A percentile compares a stretch with the other conserved stretches of the same genome.
phyloP scores from a whole-genome alignment of 2,329 filamentous ascomycete species.

The Penicillium paneum region DNA sequence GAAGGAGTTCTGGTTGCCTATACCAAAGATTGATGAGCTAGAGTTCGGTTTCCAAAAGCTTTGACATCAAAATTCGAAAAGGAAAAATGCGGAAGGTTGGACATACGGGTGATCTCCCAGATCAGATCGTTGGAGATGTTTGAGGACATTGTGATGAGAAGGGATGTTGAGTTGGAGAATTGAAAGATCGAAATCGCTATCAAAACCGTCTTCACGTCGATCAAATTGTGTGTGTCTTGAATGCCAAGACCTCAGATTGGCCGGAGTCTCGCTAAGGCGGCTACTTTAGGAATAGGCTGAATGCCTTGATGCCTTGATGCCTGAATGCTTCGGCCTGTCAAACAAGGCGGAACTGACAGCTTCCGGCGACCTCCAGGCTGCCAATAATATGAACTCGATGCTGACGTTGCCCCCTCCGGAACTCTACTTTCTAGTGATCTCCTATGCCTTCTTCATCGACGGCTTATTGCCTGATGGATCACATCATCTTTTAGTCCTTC shows the following conservation, averaged over 20 bases:
- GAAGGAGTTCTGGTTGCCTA: slow-evolving; percentile 85
- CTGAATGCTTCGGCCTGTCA: neutral
- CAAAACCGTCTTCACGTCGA: slow-evolving; percentile 11
- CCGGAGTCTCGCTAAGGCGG: slow-evolving; percentile 38
- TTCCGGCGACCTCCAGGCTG: slow-evolving; percentile 7
- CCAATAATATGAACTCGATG: neutral
- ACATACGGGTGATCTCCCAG: slow-evolving; percentile 95
- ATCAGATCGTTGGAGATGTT: slow-evolving; percentile 87
- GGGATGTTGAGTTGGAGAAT: slow-evolving; percentile 25
- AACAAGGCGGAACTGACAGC: slow-evolving; percentile 1
- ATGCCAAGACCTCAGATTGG: slow-evolving; percentile 20
- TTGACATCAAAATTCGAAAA: neutral
- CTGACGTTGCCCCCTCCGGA: slow-evolving; percentile 2
- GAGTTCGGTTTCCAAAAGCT: neutral
- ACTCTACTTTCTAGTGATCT: neutral
- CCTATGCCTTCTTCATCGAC: neutral
- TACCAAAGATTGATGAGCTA: slow-evolving; percentile 17
- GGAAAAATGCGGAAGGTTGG: neutral
- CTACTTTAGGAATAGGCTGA: slow-evolving; percentile 34
- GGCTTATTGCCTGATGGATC: neutral
- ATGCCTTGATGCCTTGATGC: slow-evolving; percentile 1
- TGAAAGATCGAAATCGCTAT: slow-evolving; percentile 24
- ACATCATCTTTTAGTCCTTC: neutral
- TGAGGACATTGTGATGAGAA: slow-evolving; percentile 45
- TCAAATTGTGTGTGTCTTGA: slow-evolving; percentile 29